Percentiles rank a stretch among this genome's conserved stretches.
These are phyloP conservation scores for Huiozyma sinensis DNA, from an alignment of 805 yeast genomes.

Conservation along the genomic window DNA sequence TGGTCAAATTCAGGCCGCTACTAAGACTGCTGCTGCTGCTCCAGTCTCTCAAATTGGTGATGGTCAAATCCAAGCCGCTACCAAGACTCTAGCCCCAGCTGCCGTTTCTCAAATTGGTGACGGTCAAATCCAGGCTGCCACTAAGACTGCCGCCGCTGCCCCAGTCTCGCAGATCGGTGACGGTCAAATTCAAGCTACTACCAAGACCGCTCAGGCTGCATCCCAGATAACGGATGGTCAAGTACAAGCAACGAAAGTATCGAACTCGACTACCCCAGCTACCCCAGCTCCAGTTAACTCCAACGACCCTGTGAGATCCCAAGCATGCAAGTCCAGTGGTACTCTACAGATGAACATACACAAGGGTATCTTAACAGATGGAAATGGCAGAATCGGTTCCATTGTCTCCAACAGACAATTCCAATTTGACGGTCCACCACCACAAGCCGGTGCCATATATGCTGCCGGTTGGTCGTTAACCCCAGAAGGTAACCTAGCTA, in stretches of 20 bases:
- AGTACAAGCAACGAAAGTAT: constrained; percentile 17
- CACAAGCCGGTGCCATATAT: constrained; percentile 51
- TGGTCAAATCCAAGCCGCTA: constrained; percentile 30
- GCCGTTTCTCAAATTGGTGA: constrained; percentile 25
- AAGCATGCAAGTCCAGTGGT: constrained; percentile 31
- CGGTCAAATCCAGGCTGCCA: constrained; percentile 43
- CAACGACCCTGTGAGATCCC: constrained; percentile 20
- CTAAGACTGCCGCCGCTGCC: constrained; percentile 26
- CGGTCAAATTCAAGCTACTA: constrained; percentile 31
- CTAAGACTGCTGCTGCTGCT: constrained; percentile 34
- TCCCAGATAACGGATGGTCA: constrained; percentile 11
- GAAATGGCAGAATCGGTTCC: constrained; percentile 51
- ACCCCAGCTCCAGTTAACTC: constrained; percentile 4
- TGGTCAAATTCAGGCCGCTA: constrained; percentile 42
- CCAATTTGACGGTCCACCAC: constrained; percentile 65
- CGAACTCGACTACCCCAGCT: constrained; percentile 25
- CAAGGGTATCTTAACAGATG: constrained; percentile 37
- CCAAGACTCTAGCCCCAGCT: constrained; percentile 21
- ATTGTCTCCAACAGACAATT: constrained; percentile 61
- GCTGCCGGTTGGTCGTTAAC: constrained; percentile 49
- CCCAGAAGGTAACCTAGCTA: constrained; percentile 41
- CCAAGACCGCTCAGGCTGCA: constrained; percentile 31
- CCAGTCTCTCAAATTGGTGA: constrained; percentile 21
- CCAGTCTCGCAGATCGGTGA: constrained; percentile 32
- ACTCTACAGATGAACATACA: constrained; percentile 42